These are phyloP conservation scores for Leccinellum rugosiceps DNA, from an alignment of 768 basidiomycete genomes.

Conservation along the genomic window DNA sequence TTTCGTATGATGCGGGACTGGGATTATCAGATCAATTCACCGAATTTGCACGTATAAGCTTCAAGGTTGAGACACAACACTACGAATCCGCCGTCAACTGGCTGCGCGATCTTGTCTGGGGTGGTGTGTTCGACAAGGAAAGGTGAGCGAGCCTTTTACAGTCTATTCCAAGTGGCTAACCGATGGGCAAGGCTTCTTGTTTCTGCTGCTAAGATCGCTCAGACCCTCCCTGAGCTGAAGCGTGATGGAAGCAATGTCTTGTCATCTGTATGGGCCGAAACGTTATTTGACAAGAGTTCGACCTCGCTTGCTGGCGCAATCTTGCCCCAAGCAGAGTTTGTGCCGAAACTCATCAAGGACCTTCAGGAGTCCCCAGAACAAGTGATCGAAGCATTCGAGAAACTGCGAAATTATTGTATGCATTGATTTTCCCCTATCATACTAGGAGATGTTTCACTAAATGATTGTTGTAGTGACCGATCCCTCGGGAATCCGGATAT, in stretches of 20 bases:
- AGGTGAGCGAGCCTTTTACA: slow-evolving; percentile 44
- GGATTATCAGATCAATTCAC: slow-evolving; percentile 66
- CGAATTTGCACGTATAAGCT: slow-evolving; percentile 68
- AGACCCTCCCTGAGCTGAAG: slow-evolving; percentile 88
- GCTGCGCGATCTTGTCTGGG: slow-evolving; percentile 79
- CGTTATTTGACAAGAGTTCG: slow-evolving; percentile 67
- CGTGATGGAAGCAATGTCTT: slow-evolving; percentile 83
- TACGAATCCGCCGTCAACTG: slow-evolving; percentile 85
- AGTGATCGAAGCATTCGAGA: slow-evolving; percentile 73
- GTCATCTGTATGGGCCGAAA: slow-evolving; percentile 61
- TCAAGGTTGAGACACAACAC: slow-evolving; percentile 79
- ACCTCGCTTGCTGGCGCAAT: slow-evolving; percentile 67
- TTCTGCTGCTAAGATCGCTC: slow-evolving; percentile 82
- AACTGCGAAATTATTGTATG: slow-evolving; percentile 67
- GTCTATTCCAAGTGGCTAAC: slow-evolving; percentile 1
- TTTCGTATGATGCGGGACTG: slow-evolving; percentile 73
- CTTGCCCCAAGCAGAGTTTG: slow-evolving; percentile 72
- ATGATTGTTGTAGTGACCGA: slow-evolving; percentile 58
- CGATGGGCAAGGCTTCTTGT: slow-evolving; percentile 63
- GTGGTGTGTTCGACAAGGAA: slow-evolving; percentile 73
- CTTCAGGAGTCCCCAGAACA: slow-evolving; percentile 70
- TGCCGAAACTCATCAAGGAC: slow-evolving; percentile 68
- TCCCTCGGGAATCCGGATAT: slow-evolving; percentile 81
- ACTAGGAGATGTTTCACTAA: background rate
- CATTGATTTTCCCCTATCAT: slow-evolving; percentile 4